These are phyloP conservation scores for Exophiala lecanii-corni DNA, from an alignment of 2,329 filamentous ascomycete genomes.

Conservation along the genomic window DNA sequence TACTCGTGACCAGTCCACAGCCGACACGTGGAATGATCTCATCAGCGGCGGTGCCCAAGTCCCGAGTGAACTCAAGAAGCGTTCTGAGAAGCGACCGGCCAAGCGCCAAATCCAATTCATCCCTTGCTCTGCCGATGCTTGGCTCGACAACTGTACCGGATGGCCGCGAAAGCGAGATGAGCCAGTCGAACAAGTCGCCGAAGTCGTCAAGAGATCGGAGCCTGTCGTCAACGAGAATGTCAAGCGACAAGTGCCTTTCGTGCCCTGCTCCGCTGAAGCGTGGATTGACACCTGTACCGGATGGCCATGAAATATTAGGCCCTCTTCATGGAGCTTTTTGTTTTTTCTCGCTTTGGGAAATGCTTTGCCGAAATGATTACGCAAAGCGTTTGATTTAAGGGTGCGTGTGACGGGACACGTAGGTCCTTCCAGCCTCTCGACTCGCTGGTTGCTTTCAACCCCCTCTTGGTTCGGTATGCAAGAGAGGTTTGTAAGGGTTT, in stretches of 20 bases:
- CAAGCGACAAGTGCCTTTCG: not conserved
- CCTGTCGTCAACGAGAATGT: not conserved
- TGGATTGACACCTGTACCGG: conserved; percentile 10
- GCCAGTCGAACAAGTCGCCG: conserved; percentile 6
- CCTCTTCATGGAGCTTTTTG: too few relatives aligned
- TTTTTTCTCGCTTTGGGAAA: too few relatives aligned
- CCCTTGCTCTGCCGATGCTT: conserved; percentile 12
- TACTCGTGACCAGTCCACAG: conserved; percentile 37
- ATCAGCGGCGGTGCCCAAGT: conserved; percentile 32
- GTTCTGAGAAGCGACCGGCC: conserved; percentile 3
- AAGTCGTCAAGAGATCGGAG: conserved; percentile 10
- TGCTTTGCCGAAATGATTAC: too few relatives aligned
- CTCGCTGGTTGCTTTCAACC: too few relatives aligned
- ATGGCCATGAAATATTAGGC: conserved; percentile 3
- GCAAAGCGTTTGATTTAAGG: too few relatives aligned
- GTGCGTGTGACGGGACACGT: too few relatives aligned
- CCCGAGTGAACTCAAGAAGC: conserved; percentile 16
- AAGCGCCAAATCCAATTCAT: conserved; percentile 7
- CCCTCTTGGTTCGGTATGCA: too few relatives aligned
- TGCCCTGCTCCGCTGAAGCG: conserved; percentile 2
- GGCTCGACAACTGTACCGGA: conserved; percentile 20
- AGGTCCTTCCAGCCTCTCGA: too few relatives aligned
- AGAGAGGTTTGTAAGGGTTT: too few relatives aligned
- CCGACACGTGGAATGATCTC: conserved; percentile 38
- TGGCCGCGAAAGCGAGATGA: conserved; percentile 12